Percentiles rank a stretch among this genome's conserved stretches.
These are phyloP conservation scores for Corynascus novoguineensis DNA, from an alignment of 495 filamentous ascomycete species.

Conservation along the genomic window DNA sequence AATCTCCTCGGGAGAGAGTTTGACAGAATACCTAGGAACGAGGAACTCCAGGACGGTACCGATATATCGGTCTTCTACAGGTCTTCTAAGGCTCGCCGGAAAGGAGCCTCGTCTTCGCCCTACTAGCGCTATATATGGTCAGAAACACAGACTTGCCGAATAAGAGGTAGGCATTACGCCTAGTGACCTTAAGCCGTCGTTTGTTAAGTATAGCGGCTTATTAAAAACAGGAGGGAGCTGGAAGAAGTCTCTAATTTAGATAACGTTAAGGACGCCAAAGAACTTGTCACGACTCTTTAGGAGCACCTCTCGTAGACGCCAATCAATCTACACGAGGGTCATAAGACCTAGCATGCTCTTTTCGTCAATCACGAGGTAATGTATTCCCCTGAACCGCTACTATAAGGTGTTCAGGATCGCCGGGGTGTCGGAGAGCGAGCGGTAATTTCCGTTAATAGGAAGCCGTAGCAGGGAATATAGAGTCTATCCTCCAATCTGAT, in stretches of 20 bases:
- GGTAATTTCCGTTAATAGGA: neutral
- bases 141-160: slow-evolving; percentile 5
- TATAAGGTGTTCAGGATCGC: neutral
- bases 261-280: slow-evolving; percentile 1
- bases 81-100: neutral
- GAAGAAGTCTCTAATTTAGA: slow-evolving; percentile 3
- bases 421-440: slow-evolving; percentile 1
- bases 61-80: neutral
- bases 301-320: slow-evolving; percentile 5
- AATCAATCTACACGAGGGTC: slow-evolving; percentile 3
- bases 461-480: slow-evolving; percentile 1
- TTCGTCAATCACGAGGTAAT: slow-evolving; percentile 6
- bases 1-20: slow-evolving; percentile 2
- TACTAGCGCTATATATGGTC: slow-evolving; percentile 5
- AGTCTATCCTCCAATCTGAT: slow-evolving; percentile 1
- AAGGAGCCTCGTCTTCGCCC: slow-evolving; percentile 7
- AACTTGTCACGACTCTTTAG: slow-evolving; percentile 1
- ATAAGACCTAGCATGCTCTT: slow-evolving; percentile 3
- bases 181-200: neutral
- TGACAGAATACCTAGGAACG: neutral
- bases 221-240: slow-evolving; percentile 4
- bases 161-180: slow-evolving; percentile 2
- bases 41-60: neutral
- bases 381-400: slow-evolving; percentile 1
- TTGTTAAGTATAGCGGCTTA: neutral